Evolutionary conservation across 495 filamentous ascomycete species (phyloP).

Genomic region (Saxophila tyrrhenica): DNA sequence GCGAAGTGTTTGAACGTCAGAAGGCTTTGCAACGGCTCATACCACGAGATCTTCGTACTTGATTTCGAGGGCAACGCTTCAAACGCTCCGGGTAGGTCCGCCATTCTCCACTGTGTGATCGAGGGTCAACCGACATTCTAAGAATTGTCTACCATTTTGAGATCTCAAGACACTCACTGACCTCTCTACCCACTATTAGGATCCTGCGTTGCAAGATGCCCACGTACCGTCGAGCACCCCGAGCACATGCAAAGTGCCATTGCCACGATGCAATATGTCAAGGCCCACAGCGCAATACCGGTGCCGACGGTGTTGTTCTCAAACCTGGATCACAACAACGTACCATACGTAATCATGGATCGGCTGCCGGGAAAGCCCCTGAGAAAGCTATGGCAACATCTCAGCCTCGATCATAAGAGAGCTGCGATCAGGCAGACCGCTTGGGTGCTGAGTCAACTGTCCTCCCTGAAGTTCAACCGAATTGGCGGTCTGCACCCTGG

Average conservation of each 20-base stretch:
- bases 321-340: background rate
- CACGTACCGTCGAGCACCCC: background rate
- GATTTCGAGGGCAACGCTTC: background rate
- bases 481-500: background rate
- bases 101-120: too few relatives aligned
- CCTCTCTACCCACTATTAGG: too few relatives aligned
- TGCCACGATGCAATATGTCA: background rate
- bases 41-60: background rate
- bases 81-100: too few relatives aligned
- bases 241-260: background rate
- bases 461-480: background rate
- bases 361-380: background rate
- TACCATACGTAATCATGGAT: background rate
- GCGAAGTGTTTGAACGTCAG: background rate
- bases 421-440: background rate
- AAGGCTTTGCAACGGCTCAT: background rate
- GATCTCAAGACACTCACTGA: too few relatives aligned
- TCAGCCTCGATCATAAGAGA: background rate
- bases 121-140: background rate
- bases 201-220: background rate
- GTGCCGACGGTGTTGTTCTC: background rate
- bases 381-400: background rate
- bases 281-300: background rate
- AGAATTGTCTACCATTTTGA: too few relatives aligned
- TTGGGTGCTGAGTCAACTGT: background rate